Conservation (phyloP, 2,329 filamentous ascomycete genomes). For the Sporothrix sp. region DNA sequence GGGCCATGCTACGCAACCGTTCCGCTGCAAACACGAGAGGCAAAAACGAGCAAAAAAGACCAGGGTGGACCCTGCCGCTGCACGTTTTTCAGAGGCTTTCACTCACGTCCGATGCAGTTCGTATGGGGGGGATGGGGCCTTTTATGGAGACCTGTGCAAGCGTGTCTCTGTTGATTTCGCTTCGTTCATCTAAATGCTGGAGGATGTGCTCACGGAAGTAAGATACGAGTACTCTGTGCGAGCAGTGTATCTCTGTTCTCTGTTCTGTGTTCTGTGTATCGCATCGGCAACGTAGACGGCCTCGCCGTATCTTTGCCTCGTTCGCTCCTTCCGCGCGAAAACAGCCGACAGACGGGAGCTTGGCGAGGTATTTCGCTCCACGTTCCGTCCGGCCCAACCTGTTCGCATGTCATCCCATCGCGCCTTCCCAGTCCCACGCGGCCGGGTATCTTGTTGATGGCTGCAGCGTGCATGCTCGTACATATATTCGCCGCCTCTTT, state of each 20-base stretch:
- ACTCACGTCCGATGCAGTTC: neutral
- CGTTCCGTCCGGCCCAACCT: neutral
- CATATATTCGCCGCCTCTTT: neutral
- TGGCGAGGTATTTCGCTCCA: constrained; percentile 9
- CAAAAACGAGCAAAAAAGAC: neutral
- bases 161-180: neutral
- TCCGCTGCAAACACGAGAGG: neutral
- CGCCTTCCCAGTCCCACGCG: constrained; percentile 7
- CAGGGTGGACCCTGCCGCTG: neutral
- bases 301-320: too few relatives aligned
- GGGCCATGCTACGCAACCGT: constrained; percentile 6
- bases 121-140: constrained; percentile 4
- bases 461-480: neutral
- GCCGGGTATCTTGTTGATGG: constrained; percentile 11
- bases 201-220: neutral
- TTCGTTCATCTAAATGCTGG: neutral
- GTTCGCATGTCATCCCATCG: constrained; percentile 6
- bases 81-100: neutral
- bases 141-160: neutral
- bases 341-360: constrained; percentile 3
- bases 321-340: too few relatives aligned
- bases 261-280: neutral
- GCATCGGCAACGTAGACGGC: too few relatives aligned
- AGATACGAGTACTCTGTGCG: neutral
- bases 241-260: neutral